phyloP scores from a whole-genome alignment of 805 yeast species.

The Ogataea sp. region DNA sequence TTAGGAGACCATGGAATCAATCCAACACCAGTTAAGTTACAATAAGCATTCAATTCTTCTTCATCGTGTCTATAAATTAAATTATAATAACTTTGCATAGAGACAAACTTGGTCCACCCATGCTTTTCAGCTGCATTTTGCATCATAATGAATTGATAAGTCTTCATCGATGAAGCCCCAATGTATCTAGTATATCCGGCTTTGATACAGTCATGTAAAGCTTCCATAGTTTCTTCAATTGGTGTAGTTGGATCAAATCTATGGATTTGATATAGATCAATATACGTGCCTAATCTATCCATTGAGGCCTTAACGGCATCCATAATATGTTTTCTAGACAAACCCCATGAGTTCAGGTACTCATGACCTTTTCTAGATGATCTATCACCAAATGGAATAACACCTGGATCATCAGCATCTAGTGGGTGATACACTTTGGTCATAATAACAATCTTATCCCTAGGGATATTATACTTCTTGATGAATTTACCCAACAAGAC shows the following conservation, averaged over 20 bases:
- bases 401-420: conserved; percentile 25
- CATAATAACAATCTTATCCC: conserved; percentile 50
- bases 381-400: too few relatives aligned
- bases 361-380: conserved; percentile 11
- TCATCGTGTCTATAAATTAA: conserved; percentile 56
- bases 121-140: conserved; percentile 49
- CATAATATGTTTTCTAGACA: conserved; percentile 38
- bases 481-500: conserved; percentile 45
- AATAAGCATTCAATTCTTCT: conserved; percentile 49
- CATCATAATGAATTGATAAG: conserved; percentile 43
- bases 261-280: conserved; percentile 50
- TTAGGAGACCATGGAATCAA: conserved; percentile 55
- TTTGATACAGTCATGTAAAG: conserved; percentile 43
- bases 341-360: conserved; percentile 30
- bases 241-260: conserved; percentile 41
- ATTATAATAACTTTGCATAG: conserved; percentile 53
- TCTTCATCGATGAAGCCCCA: conserved; percentile 58
- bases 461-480: conserved; percentile 38
- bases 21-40: conserved; percentile 45
- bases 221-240: conserved; percentile 46
- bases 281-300: conserved; percentile 40
- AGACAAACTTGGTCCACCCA: conserved; percentile 51
- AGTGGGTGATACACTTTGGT: conserved; percentile 35
- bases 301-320: conserved; percentile 33
- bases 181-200: conserved; percentile 43